Conservation (phyloP, 2,329 filamentous ascomycete species). For the Chaetomium strumarium region DNA sequence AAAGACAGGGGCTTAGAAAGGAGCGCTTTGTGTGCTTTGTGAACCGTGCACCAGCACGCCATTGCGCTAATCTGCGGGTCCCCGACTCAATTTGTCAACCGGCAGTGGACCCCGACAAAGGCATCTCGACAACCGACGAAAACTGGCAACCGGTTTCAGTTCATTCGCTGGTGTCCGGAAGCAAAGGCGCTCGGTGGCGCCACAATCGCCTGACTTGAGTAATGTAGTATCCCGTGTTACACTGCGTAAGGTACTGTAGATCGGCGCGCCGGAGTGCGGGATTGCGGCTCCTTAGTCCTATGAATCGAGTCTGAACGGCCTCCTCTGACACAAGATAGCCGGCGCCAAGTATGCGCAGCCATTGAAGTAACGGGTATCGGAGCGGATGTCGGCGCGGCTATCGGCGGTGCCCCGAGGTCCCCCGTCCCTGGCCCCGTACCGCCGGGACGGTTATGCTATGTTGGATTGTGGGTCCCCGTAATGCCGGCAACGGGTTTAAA, state of each 20-base stretch:
- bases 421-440: slow-evolving; percentile 1
- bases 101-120: background rate
- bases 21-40: background rate
- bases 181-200: background rate
- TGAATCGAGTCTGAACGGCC: background rate
- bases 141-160: background rate
- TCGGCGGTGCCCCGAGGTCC: background rate
- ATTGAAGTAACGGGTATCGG: background rate
- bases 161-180: slow-evolving; percentile 2
- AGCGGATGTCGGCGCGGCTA: slow-evolving; percentile 7
- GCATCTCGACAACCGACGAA: too few relatives aligned
- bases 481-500: background rate
- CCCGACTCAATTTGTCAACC: background rate
- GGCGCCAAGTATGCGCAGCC: background rate
- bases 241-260: too few relatives aligned
- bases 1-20: background rate
- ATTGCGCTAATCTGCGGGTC: slow-evolving; percentile 1
- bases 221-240: too few relatives aligned
- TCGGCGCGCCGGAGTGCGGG: background rate
- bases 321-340: background rate
- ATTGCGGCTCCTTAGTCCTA: too few relatives aligned
- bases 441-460: background rate
- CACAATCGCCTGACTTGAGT: slow-evolving; percentile 7
- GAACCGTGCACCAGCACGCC: slow-evolving; percentile 4
- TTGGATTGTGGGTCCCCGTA: background rate